Evolutionary conservation across 345 rosid species (phyloP).

Genomic region (Aegle marmelos): DNA sequence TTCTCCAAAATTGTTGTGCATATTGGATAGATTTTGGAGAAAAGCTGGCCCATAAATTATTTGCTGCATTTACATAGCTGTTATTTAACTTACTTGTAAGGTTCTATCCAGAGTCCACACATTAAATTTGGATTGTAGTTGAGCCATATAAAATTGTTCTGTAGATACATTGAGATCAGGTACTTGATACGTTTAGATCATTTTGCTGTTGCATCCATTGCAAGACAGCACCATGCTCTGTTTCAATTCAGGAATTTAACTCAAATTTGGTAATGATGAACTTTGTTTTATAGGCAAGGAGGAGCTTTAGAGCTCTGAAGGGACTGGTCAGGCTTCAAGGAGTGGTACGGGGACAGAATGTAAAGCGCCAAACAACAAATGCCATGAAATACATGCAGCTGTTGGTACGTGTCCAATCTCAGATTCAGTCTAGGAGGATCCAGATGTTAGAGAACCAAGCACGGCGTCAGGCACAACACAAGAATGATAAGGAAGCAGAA

Average conservation of each 20-base stretch:
- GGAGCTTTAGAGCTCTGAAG: slow-evolving; percentile 85
- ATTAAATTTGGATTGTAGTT: not conserved
- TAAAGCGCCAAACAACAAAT: slow-evolving; percentile 79
- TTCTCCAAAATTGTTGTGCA: not conserved
- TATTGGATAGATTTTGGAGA: not conserved
- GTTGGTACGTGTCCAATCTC: slow-evolving; percentile 86
- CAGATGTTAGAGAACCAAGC: slow-evolving; percentile 86
- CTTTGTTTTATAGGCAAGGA: slow-evolving; percentile 65
- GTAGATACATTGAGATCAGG: not conserved
- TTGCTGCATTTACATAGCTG: not conserved
- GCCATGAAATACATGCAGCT: slow-evolving; percentile 97
- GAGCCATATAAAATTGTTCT: not conserved
- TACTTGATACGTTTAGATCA: not conserved
- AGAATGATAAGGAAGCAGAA: slow-evolving; percentile 48
- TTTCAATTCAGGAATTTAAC: not conserved
- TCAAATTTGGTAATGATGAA: slow-evolving; percentile 4
- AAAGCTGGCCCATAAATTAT: not conserved
- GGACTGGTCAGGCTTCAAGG: slow-evolving; percentile 98
- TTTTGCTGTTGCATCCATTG: not conserved
- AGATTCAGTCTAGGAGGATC: slow-evolving; percentile 91
- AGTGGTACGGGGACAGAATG: slow-evolving; percentile 85
- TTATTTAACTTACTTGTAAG: too few species aligned
- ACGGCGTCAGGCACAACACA: slow-evolving; percentile 47
- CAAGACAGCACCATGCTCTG: slow-evolving; percentile 6
- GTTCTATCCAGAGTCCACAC: not conserved